phyloP scores from a whole-genome alignment of 192 early-diverging fungal species.

The Thoreauomyces humboldtii region DNA sequence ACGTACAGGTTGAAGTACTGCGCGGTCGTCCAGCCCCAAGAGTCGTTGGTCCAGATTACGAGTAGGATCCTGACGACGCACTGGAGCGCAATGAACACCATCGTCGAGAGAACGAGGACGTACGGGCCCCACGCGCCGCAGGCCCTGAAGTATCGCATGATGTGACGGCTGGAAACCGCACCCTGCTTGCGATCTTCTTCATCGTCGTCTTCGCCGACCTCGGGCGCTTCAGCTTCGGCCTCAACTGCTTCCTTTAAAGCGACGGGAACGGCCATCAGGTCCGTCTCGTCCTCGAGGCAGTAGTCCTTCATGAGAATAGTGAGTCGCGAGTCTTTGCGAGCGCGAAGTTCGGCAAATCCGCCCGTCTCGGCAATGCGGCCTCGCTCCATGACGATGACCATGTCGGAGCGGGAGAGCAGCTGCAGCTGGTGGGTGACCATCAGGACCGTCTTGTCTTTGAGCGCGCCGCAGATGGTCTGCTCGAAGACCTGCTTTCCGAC shows the following conservation, averaged over 20 bases:
- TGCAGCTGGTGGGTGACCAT: slow-evolving; percentile 69
- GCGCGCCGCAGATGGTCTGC: slow-evolving; percentile 53
- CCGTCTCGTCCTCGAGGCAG: not conserved
- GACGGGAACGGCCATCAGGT: not conserved
- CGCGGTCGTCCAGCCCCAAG: not conserved
- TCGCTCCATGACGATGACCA: slow-evolving; percentile 62
- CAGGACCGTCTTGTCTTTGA: slow-evolving; percentile 64
- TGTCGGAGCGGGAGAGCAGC: slow-evolving; percentile 60
- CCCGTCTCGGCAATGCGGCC: slow-evolving; percentile 61
- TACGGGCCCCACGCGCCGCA: not conserved
- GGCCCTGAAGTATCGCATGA: not conserved
- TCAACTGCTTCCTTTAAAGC: not conserved
- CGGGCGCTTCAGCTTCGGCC: not conserved
- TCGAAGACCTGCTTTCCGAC: slow-evolving; percentile 67
- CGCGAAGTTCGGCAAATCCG: not conserved
- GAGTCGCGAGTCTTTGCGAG: not conserved
- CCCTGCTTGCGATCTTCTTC: not conserved
- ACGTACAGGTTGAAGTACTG: slow-evolving; percentile 2
- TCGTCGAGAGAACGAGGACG: not conserved
- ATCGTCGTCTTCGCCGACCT: not conserved
- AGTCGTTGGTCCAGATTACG: not conserved
- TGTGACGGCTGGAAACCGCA: not conserved
- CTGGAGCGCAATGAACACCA: not conserved
- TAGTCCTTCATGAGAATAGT: not conserved
- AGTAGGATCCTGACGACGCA: not conserved